A percentile compares a stretch with the other conserved stretches of the same genome.
These are phyloP conservation scores for Fusarium piperis DNA, from an alignment of 2,329 filamentous ascomycete species.

Conservation along the genomic window DNA sequence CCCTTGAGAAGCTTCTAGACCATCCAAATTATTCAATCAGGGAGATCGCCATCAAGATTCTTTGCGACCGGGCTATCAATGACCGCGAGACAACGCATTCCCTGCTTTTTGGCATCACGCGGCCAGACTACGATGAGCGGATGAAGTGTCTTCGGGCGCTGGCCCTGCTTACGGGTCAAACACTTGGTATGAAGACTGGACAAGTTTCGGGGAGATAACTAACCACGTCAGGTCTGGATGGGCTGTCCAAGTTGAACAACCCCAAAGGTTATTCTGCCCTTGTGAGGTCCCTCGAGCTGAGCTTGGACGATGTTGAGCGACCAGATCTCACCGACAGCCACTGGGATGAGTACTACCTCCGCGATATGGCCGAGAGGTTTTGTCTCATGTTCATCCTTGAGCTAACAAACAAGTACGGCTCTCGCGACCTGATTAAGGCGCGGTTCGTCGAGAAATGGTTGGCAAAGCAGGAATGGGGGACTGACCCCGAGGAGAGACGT, in stretches of 20 bases:
- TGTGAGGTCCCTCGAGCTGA: constrained; percentile 68
- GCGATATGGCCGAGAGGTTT: constrained; percentile 69
- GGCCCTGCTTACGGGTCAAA: constrained; percentile 60
- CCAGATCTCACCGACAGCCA: constrained; percentile 63
- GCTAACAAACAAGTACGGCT: constrained; percentile 68
- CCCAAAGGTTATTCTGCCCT: constrained; percentile 64
- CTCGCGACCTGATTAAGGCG: constrained; percentile 67
- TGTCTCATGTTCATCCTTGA: constrained; percentile 67
- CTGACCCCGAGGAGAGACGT: constrained; percentile 60
- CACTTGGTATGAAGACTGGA: constrained; percentile 39
- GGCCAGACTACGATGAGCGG: constrained; percentile 67
- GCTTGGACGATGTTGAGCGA: constrained; percentile 59
- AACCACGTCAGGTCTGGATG: constrained; percentile 45
- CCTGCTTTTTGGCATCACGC: constrained; percentile 68
- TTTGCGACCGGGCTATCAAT: constrained; percentile 67
- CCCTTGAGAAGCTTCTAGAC: constrained; percentile 72
- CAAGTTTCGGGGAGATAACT: constrained; percentile 2
- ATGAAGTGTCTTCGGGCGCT: constrained; percentile 66
- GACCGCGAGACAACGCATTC: constrained; percentile 61
- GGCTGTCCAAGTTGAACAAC: constrained; percentile 60
- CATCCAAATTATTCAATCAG: constrained; percentile 79
- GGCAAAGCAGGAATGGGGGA: constrained; percentile 76
- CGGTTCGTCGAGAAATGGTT: constrained; percentile 79
- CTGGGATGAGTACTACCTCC: constrained; percentile 71
- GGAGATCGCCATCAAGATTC: constrained; percentile 71